A percentile compares a stretch with the other conserved stretches of the same genome.
Evolutionary conservation across 768 basidiomycete genomes (phyloP).

Genomic region (Cyclocybe aegerita): DNA sequence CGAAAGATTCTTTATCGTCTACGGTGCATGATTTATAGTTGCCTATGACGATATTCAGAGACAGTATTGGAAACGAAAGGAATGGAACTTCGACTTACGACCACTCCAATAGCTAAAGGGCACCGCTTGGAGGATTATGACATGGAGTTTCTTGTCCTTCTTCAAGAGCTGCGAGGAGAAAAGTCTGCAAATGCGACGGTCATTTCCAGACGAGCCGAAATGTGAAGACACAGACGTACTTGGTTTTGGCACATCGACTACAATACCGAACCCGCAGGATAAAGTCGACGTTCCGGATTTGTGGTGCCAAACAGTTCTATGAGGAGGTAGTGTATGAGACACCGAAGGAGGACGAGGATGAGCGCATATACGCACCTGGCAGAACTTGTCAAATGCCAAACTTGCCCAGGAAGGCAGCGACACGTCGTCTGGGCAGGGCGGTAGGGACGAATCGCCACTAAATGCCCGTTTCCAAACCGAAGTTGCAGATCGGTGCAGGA

Average conservation of each 20-base stretch:
- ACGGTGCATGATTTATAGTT: constrained; percentile 14
- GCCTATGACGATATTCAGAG: not conserved
- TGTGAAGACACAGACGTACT: constrained; percentile 8
- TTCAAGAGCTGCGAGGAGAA: constrained; percentile 2
- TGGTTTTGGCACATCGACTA: constrained; percentile 21
- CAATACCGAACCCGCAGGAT: constrained; percentile 24
- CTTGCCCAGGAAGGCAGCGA: constrained; percentile 21
- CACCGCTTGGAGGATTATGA: constrained; percentile 4
- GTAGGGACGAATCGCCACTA: constrained; percentile 10
- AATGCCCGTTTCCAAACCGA: constrained; percentile 23
- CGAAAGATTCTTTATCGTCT: constrained; percentile 16
- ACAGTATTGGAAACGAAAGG: too few relatives aligned
- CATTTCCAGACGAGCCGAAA: not conserved
- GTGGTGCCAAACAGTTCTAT: constrained; percentile 20
- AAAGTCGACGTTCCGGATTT: constrained; percentile 23
- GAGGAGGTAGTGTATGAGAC: too few relatives aligned
- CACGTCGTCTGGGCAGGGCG: constrained; percentile 22
- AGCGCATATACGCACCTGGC: constrained; percentile 16
- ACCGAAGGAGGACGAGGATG: too few relatives aligned
- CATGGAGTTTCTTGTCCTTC: constrained; percentile 4
- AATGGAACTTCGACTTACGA: not conserved
- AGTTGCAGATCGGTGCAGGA: constrained; percentile 20
- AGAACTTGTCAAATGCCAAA: constrained; percentile 19
- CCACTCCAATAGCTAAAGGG: constrained; percentile 10
- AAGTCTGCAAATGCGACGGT: not conserved